A percentile compares a stretch with the other conserved stretches of the same genome.
Evolutionary conservation across 2,329 filamentous ascomycete genomes (phyloP).

Genomic region (Colletotrichum endophyticum): DNA sequence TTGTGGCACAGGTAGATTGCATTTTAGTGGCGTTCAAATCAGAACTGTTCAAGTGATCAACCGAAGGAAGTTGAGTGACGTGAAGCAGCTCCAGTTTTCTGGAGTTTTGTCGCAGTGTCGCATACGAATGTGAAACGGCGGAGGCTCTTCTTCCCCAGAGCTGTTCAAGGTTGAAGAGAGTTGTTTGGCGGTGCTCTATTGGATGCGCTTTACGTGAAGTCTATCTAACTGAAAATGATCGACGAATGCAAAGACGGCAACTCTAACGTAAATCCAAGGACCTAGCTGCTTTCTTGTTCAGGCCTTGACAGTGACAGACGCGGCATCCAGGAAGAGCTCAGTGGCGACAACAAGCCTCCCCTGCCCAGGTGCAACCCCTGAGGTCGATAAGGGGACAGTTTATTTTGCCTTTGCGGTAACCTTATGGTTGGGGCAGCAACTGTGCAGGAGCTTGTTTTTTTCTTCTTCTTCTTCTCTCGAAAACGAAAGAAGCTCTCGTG

Average conservation of each 20-base stretch:
- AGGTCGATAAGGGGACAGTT: background rate
- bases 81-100: background rate
- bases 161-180: background rate
- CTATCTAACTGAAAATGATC: background rate
- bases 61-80: background rate
- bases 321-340: background rate
- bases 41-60: background rate
- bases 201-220: rapidly evolving
- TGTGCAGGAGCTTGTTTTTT: background rate
- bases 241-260: background rate
- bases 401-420: background rate
- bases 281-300: background rate
- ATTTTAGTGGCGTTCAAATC: slow-evolving; percentile 1
- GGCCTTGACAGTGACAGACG: background rate
- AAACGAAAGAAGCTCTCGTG: background rate
- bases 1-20: background rate
- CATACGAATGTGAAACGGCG: background rate
- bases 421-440: background rate
- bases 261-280: background rate
- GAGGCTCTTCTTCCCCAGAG: background rate
- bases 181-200: background rate
- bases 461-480: background rate
- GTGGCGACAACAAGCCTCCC: background rate
- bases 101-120: background rate
- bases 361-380: background rate